Percentiles rank a stretch among this genome's conserved stretches.
phyloP scores from a whole-genome alignment of 495 filamentous ascomycete species.

The Penicillium paradoxum region DNA sequence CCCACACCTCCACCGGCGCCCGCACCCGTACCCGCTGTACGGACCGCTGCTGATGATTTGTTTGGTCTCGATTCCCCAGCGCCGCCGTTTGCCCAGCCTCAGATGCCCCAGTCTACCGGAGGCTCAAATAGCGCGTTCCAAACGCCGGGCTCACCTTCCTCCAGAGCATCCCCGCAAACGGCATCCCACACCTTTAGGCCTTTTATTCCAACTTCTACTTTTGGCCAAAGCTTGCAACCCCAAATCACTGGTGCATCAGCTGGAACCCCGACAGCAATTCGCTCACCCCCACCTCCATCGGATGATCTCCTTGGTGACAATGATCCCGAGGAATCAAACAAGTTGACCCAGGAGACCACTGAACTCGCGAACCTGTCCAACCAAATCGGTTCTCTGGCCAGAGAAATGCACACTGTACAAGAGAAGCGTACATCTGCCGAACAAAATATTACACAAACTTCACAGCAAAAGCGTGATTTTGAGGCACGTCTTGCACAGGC shows the following conservation, averaged over 20 bases:
- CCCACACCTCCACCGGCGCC: slow-evolving; percentile 43
- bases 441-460: slow-evolving; percentile 70
- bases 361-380: slow-evolving; percentile 97
- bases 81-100: slow-evolving; percentile 49
- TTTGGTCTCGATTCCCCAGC: slow-evolving; percentile 75
- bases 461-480: slow-evolving; percentile 83
- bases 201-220: slow-evolving; percentile 85
- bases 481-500: slow-evolving; percentile 81
- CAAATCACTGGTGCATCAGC: slow-evolving; percentile 71
- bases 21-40: slow-evolving; percentile 43
- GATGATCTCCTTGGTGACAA: slow-evolving; percentile 95
- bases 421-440: slow-evolving; percentile 71
- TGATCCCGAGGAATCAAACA: slow-evolving; percentile 84
- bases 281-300: slow-evolving; percentile 50
- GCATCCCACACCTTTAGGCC: slow-evolving; percentile 67
- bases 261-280: slow-evolving; percentile 35
- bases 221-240: slow-evolving; percentile 75
- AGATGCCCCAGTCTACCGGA: slow-evolving; percentile 65
- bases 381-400: slow-evolving; percentile 82
- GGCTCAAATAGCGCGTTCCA: slow-evolving; percentile 51
- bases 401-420: slow-evolving; percentile 90
- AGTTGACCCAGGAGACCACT: slow-evolving; percentile 77
- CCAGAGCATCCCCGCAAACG: slow-evolving; percentile 34
- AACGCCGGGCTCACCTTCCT: slow-evolving; percentile 38
- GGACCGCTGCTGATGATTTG: slow-evolving; percentile 83